Percentiles rank a stretch among this genome's conserved stretches.
Conservation (phyloP, 805 yeast genomes). For the Alloascoidea africana region DNA sequence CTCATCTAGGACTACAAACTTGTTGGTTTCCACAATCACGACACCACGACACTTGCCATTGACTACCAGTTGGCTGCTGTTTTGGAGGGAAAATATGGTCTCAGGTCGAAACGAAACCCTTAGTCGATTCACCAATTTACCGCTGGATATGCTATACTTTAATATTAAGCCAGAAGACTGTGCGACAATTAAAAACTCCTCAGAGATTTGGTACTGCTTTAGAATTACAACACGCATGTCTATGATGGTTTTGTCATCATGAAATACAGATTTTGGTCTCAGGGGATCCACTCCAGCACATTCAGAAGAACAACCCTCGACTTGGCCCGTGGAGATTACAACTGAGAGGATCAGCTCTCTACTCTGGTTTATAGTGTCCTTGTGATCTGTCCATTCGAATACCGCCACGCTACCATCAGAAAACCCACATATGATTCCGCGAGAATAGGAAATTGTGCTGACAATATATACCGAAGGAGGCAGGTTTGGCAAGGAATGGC, state of each 20-base stretch:
- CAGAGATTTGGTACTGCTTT: neutral
- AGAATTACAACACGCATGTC: neutral
- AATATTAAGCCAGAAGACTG: neutral
- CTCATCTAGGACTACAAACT: neutral
- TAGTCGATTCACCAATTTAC: neutral
- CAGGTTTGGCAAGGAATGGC: neutral
- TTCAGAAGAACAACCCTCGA: neutral
- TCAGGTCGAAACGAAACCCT: neutral
- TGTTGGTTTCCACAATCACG: neutral
- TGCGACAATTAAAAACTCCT: neutral
- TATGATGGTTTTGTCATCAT: neutral
- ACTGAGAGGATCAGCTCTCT: neutral
- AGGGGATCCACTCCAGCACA: neutral
- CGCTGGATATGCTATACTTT: neutral
- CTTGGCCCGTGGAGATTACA: neutral
- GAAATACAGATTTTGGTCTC: neutral
- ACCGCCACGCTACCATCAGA: conserved; percentile 1
- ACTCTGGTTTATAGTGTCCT: too few relatives aligned
- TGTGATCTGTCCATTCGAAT: neutral
- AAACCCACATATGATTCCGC: neutral
- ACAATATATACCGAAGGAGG: neutral
- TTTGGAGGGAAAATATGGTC: neutral
- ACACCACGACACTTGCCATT: neutral
- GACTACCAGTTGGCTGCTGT: neutral
- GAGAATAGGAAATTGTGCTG: neutral